phyloP scores from a whole-genome alignment of 352 stramenopile genomes.

The Blastocystis sp. region DNA sequence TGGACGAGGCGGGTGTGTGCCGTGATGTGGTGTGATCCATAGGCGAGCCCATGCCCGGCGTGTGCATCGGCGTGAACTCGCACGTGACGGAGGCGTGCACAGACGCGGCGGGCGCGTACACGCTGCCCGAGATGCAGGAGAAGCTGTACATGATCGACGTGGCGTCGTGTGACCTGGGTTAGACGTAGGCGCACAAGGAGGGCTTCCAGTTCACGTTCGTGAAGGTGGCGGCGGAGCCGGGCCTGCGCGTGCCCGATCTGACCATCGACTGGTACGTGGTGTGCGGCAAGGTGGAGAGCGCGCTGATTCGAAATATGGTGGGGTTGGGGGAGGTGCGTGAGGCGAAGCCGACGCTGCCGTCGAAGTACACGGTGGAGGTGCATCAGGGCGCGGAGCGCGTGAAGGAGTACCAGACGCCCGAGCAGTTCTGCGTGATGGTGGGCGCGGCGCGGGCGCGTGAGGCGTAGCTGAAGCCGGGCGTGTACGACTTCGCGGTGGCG shows the following conservation, averaged over 20 bases:
- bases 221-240: background rate
- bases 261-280: background rate
- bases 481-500: background rate
- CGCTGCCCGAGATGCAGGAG: background rate
- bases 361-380: conserved; percentile 8
- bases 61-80: background rate
- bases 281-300: conserved; percentile 8
- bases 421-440: background rate
- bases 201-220: background rate
- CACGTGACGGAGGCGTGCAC: background rate
- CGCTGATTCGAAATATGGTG: conserved; percentile 12
- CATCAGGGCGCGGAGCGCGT: background rate
- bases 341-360: background rate
- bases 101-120: background rate
- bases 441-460: background rate
- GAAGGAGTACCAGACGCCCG: background rate
- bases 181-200: background rate
- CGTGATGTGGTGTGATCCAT: too few relatives aligned
- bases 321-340: background rate
- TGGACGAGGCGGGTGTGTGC: background rate
- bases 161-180: background rate
- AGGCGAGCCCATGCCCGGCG: background rate
- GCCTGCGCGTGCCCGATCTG: background rate
- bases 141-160: conserved; percentile 51
- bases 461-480: background rate